Evolutionary conservation across 164 flowering plant genomes (phyloP), one percentile per base, ranked within the genome.

Genomic region (Tetrastigma voinierianum): DNA sequence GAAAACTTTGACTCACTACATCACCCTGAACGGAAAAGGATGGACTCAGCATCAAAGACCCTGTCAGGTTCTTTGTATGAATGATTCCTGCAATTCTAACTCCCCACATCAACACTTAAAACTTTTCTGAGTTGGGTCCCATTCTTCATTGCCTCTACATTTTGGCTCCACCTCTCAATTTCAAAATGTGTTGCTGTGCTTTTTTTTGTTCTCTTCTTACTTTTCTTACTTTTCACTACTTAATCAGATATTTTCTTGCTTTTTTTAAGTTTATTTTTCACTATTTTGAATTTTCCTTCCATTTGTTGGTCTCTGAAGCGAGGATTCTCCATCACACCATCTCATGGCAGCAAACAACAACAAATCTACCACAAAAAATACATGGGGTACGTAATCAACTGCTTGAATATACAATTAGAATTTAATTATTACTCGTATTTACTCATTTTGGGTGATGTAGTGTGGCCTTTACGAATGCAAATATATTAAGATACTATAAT

Each of bases 1-100:
- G 78, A 72, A 70, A 75, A 78, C 67, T 79, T 84, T 81, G 87
- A 84, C 85, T 78, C 85, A 73, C n/a, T 75, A 70, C 15, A 51
- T 72, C 76, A 84, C 86, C 79, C 90, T 61, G 64, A 74, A 77
- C 67, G 76, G 76, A 75, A 82, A 78, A 75, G 76, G 82, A 64
- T 79, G 75, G 76, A 66, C 67, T 72, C 59, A 61, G 77, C 80
- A 74, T 78, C 78, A 74, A 72, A 77, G 82, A 79, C 80, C 77
- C 18, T 80, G 84, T 78, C 86, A 79, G 84, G 71, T 74, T 74
- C 82, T 70, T 70, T 79, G 79, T 64, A 71, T 64, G 59, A 18
- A 45, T 45, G 12, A 62, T 13, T 51, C 21, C 44, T 51, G 17
- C 18, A 14, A 32, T 7, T 48, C 66, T 47, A 21, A 65, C 64